Base-by-base conservation (phyloP, 768 basidiomycete genomes). In the Naganishia antarctica region DNA sequence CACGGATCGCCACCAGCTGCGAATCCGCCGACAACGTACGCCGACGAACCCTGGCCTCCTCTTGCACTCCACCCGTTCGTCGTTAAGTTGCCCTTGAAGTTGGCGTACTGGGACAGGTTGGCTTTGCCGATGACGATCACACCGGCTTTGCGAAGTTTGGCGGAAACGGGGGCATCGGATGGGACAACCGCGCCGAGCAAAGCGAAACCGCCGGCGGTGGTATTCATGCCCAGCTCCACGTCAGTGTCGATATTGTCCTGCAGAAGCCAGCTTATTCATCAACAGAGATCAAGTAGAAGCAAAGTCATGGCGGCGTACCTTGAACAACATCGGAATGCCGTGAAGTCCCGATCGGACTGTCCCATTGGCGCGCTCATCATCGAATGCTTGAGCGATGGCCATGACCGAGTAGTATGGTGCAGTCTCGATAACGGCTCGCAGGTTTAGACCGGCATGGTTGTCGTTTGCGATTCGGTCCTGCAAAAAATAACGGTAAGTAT, bases 241-340 rank as follows among this genome's bases (percentile, higher is more conserved):
- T 72, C 72, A 0, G 74, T 73, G 15, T 61, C 71, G 25, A 75
- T 69, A 60, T 69, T 71, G 37, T 75, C 72, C 66, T 51, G 31
- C 31, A 37, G 13, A 3, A 34, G 11, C 3, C 2, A 31, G 28
- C 15, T 29, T 15, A 49, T 23, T 49, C 25, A 49, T 8, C 16
- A 8, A 48, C 21, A n/a, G 46, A 6, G 7, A 49, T 49, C 3
- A 3, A 16, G 4, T 23, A 5, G 13, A 49, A 29, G 23, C 16
- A 28, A 29, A 2, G 26, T 6, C 15, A n/a, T n/a, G n/a, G n/a
- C n/a, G 7, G 48, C 48, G 9, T 21, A 51, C 50, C 34, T 75
- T 73, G 63, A 75, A 53, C 15, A 73, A 57, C 21, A 75, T 68
- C 8, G 74, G 74, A 23, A 75, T 73, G 26, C 74, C 74, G 53